phyloP scores from a whole-genome alignment of 257 asterid genomes.

The Thymus mandschuricus region DNA sequence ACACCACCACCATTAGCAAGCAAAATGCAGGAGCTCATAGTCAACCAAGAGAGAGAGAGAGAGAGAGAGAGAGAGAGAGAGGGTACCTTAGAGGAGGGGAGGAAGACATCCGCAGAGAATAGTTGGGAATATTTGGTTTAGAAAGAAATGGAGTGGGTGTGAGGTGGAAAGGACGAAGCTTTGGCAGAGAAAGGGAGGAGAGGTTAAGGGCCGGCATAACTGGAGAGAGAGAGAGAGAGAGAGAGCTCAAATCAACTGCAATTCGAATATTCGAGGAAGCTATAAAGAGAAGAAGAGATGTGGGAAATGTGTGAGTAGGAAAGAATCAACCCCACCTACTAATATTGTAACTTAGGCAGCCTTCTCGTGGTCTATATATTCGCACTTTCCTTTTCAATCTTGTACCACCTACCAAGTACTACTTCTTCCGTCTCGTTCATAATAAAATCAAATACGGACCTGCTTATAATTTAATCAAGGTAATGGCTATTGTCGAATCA shows the following conservation, averaged over 20 bases:
- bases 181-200: slow-evolving; percentile 31
- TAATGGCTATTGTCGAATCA: too few species aligned
- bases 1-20: neutral
- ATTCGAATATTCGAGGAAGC: slow-evolving; percentile 14
- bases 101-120: slow-evolving; percentile 37
- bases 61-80: neutral
- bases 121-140: slow-evolving; percentile 17
- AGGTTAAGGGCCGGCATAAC: slow-evolving; percentile 37
- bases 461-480: neutral
- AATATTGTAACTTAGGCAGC: too few species aligned
- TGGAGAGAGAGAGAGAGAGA: neutral
- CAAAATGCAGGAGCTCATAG: neutral
- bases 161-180: slow-evolving; percentile 12
- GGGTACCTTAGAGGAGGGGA: slow-evolving; percentile 27
- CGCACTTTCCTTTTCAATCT: too few species aligned
- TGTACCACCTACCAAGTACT: too few species aligned
- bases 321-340: too few species aligned
- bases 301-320: too few species aligned
- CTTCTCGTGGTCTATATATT: too few species aligned
- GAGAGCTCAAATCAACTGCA: too few species aligned
- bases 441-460: too few species aligned
- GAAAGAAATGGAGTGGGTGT: slow-evolving; percentile 4
- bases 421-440: too few species aligned
- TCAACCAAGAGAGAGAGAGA: neutral
- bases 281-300: neutral